Conservation (phyloP, 352 stramenopile genomes). For the Phytophthora kernoviae region DNA sequence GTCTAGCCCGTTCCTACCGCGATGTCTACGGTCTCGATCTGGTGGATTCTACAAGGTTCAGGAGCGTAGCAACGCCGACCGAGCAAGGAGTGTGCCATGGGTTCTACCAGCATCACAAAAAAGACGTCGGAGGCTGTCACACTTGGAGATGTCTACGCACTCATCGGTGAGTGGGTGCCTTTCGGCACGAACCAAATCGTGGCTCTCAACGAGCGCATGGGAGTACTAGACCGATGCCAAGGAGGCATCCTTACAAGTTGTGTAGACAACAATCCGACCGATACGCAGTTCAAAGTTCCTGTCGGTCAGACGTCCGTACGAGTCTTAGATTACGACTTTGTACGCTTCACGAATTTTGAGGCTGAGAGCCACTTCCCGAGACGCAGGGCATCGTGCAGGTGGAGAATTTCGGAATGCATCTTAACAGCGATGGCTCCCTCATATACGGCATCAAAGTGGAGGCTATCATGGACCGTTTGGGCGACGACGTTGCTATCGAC, state of each 20-base stretch:
- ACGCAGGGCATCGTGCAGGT: slow-evolving; percentile 95
- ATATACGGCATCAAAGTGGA: slow-evolving; percentile 93
- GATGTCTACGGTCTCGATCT: slow-evolving; percentile 91
- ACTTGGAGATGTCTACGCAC: slow-evolving; percentile 95
- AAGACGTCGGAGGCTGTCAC: slow-evolving; percentile 94
- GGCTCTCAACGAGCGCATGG: slow-evolving; percentile 96
- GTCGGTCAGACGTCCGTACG: slow-evolving; percentile 95
- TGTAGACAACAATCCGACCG: slow-evolving; percentile 86
- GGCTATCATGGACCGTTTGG: slow-evolving; percentile 96
- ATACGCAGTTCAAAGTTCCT: slow-evolving; percentile 84
- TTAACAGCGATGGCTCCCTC: slow-evolving; percentile 79
- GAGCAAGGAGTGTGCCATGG: slow-evolving; percentile 87
- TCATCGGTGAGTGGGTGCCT: slow-evolving; percentile 97
- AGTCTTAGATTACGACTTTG: slow-evolving; percentile 97
- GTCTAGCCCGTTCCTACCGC: slow-evolving; percentile 95
- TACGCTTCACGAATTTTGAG: slow-evolving; percentile 98
- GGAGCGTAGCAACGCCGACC: slow-evolving; percentile 93
- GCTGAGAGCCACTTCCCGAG: slow-evolving; percentile 97
- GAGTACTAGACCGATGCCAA: slow-evolving; percentile 95
- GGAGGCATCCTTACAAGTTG: slow-evolving; percentile 96
- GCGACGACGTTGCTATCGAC: slow-evolving; percentile 97
- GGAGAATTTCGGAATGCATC: slow-evolving; percentile 95
- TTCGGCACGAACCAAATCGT: slow-evolving; percentile 98
- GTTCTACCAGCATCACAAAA: slow-evolving; percentile 87
- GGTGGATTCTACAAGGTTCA: slow-evolving; percentile 75